Conservation (phyloP, 75 land plant genomes). For the Ceratopteris richardii region DNA sequence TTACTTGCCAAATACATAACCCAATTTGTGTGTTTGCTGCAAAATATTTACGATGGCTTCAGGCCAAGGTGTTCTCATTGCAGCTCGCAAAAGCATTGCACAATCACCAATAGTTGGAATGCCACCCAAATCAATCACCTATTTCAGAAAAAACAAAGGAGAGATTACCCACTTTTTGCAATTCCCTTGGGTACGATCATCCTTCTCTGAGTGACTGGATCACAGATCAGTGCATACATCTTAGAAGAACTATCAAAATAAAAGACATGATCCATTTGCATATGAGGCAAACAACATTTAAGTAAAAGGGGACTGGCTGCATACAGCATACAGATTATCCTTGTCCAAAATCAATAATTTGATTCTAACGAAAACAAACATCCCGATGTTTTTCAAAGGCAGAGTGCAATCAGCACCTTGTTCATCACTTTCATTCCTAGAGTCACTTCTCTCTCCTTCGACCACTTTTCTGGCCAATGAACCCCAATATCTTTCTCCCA, state of each 20-base stretch:
- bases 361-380: no score
- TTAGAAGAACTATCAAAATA: no score
- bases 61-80: slow-evolving; percentile 86
- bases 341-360: no score
- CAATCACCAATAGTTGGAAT: slow-evolving; percentile 95
- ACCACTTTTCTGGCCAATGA: slow-evolving; percentile 64
- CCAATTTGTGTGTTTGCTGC: slow-evolving; percentile 75
- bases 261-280: no score
- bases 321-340: no score
- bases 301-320: no score
- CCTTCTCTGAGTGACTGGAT: no score
- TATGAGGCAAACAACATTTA: no score
- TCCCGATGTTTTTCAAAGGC: no score
- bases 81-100: slow-evolving; percentile 85
- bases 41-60: slow-evolving; percentile 76
- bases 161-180: no score
- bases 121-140: slow-evolving; percentile 95
- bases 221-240: no score
- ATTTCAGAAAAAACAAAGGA: slow-evolving; percentile 5
- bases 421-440: slow-evolving; percentile 81
- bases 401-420: slow-evolving; percentile 37
- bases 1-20: slow-evolving; percentile 90
- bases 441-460: slow-evolving; percentile 92
- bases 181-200: no score
- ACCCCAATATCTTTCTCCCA: slow-evolving; percentile 78